Evolutionary conservation across 2,329 filamentous ascomycete species (phyloP).

Genomic region (Phyllachora maydis): DNA sequence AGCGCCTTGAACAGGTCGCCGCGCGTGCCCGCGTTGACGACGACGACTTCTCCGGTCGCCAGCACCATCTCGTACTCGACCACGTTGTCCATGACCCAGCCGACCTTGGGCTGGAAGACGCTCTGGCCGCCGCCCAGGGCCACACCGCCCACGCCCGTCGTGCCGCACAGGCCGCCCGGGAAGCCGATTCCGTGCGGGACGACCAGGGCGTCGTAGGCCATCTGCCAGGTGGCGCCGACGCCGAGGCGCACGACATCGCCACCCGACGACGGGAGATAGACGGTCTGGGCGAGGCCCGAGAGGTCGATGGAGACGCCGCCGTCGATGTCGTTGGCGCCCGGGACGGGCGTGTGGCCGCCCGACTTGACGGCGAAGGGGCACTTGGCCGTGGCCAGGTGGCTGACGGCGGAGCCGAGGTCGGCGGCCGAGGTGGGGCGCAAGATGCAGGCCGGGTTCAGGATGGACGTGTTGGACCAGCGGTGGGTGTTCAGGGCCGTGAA

Average conservation of each 20-base stretch:
- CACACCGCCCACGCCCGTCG: constrained; percentile 1
- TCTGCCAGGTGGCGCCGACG: constrained; percentile 1
- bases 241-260: background rate
- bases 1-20: constrained; percentile 10
- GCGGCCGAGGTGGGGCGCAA: background rate
- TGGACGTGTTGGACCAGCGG: constrained; percentile 1
- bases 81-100: constrained; percentile 17
- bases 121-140: constrained; percentile 1
- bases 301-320: constrained; percentile 2
- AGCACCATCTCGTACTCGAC: constrained; percentile 17
- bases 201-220: constrained; percentile 1
- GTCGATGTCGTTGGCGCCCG: constrained; percentile 1
- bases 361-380: constrained; percentile 1
- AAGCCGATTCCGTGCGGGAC: constrained; percentile 1
- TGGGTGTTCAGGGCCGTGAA: background rate
- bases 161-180: constrained; percentile 1
- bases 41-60: constrained; percentile 14
- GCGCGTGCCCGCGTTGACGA: constrained; percentile 12
- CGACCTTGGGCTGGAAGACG: constrained; percentile 7
- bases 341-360: constrained; percentile 1
- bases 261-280: constrained; percentile 1
- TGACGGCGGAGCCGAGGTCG: background rate
- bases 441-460: background rate
- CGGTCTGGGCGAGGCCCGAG: background rate
- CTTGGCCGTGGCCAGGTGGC: background rate